Percentiles rank a stretch among this genome's conserved stretches.
phyloP scores from a whole-genome alignment of 495 filamentous ascomycete species.

The Parathielavia hyrcaniae region DNA sequence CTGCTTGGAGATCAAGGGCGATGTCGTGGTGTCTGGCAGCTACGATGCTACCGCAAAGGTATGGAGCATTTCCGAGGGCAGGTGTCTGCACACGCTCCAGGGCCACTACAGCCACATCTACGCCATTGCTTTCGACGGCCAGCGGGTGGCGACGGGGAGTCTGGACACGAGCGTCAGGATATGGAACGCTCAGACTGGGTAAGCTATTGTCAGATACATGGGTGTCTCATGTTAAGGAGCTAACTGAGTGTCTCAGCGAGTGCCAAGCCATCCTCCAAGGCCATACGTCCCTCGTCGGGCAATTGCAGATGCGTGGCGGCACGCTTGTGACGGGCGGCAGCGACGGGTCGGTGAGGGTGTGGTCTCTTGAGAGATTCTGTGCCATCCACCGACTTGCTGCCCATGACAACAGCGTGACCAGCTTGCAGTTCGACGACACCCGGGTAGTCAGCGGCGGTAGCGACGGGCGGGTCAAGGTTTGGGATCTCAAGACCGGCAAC shows the following conservation, averaged over 20 bases:
- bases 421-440: slow-evolving; percentile 90
- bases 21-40: slow-evolving; percentile 90
- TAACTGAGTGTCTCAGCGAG: slow-evolving; percentile 43
- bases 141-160: slow-evolving; percentile 90
- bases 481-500: slow-evolving; percentile 85
- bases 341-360: slow-evolving; percentile 91
- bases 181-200: slow-evolving; percentile 91
- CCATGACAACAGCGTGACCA: slow-evolving; percentile 98
- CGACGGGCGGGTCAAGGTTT: slow-evolving; percentile 94
- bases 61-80: slow-evolving; percentile 92
- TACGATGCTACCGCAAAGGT: slow-evolving; percentile 96
- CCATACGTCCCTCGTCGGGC: slow-evolving; percentile 94
- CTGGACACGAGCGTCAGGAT: slow-evolving; percentile 94
- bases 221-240: background rate
- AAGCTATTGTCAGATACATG: slow-evolving; percentile 29
- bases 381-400: slow-evolving; percentile 91
- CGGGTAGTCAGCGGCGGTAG: slow-evolving; percentile 92
- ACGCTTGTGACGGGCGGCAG: slow-evolving; percentile 94
- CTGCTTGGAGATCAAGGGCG: slow-evolving; percentile 91
- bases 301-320: slow-evolving; percentile 88
- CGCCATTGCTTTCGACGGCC: slow-evolving; percentile 93
- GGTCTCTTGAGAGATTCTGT: slow-evolving; percentile 81
- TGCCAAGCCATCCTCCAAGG: slow-evolving; percentile 92
- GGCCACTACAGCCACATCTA: slow-evolving; percentile 99
- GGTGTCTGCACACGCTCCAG: slow-evolving; percentile 80